Conservation (phyloP, 495 filamentous ascomycete species). For the Hyaloscypha bicolor region DNA sequence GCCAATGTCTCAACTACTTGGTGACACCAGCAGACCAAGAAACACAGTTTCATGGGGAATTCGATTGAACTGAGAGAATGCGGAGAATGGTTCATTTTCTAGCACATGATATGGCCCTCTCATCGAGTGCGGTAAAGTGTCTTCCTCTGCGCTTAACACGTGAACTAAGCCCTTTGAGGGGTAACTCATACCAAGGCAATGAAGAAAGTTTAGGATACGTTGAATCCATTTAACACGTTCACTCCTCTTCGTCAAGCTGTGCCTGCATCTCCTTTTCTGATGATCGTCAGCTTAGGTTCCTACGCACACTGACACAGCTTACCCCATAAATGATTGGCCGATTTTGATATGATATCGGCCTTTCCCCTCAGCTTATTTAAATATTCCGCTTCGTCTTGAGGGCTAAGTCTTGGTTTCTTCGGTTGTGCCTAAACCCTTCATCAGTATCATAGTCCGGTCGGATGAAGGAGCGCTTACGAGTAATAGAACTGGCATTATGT, state of each 20-base stretch:
- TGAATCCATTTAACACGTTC: background rate
- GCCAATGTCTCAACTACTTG: no score
- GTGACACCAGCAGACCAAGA: no score
- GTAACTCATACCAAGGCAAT: no score
- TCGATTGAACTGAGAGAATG: no score
- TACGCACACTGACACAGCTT: slow-evolving; percentile 32
- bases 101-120: no score
- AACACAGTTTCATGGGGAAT: no score
- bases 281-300: slow-evolving; percentile 24
- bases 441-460: background rate
- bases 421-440: slow-evolving; percentile 54
- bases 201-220: no score
- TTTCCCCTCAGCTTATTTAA: slow-evolving; percentile 64
- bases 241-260: slow-evolving; percentile 45
- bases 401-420: slow-evolving; percentile 60
- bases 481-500: slow-evolving; percentile 69
- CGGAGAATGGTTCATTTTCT: no score
- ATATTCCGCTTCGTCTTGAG: slow-evolving; percentile 63
- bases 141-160: no score
- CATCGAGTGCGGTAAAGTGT: no score
- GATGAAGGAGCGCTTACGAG: slow-evolving; percentile 48
- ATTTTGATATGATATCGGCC: slow-evolving; percentile 68
- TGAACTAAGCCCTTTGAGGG: no score
- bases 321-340: slow-evolving; percentile 77
- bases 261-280: slow-evolving; percentile 48